Evolutionary conservation across 768 basidiomycete species (phyloP), one percentile per base, ranked within the genome.

Genomic region (Infundibulicybe gibba): DNA sequence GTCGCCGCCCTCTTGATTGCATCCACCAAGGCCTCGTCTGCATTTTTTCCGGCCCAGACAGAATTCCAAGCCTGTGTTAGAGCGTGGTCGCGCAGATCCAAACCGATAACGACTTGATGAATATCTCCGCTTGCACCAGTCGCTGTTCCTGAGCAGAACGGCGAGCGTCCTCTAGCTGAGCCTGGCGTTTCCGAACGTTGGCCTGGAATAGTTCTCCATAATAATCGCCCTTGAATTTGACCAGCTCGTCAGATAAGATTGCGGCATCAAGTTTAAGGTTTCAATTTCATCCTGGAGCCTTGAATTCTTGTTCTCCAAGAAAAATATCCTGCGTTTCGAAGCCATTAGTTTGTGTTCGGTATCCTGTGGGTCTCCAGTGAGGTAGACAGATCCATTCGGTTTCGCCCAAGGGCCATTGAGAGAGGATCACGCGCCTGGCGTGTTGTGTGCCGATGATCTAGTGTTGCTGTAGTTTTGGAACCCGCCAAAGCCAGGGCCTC

Each of bases 1-100:
- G 66, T 54, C 32, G 70, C 64, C 6, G 76, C 75, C 39, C 64
- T 61, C 48, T 63, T 65, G 48, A 79, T 73, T 1, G 75, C 67
- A 12, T 69, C 57, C 16, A 75, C 61, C 20, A 80, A 56, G 2
- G 69, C 67, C 15, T 72, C 63, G 37, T 78, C 75, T 3, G 71
- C 55, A 33, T 61, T 52, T 16, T 57, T 55, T 17, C 69, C 71
- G 9, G 60, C 56, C 20, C 59, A 52, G 6, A 70, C 44, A 2
- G 60, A 49, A 15, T 49, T 52, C 37, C 61, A 58, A 6, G 68
- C 69, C 32, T 54, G 56, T 15, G 54, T 56, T 16, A 72, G 53
- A 8, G 67, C 60, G 30, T 61, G 60, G 2, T 64, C 61, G 42
- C 68, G 60, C 12, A 69, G 53, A 13, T 64, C 64, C 33, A 68